These are phyloP conservation scores for Amylostereum chailletii DNA, from an alignment of 1,284 basidiomycete species.

Conservation along the genomic window DNA sequence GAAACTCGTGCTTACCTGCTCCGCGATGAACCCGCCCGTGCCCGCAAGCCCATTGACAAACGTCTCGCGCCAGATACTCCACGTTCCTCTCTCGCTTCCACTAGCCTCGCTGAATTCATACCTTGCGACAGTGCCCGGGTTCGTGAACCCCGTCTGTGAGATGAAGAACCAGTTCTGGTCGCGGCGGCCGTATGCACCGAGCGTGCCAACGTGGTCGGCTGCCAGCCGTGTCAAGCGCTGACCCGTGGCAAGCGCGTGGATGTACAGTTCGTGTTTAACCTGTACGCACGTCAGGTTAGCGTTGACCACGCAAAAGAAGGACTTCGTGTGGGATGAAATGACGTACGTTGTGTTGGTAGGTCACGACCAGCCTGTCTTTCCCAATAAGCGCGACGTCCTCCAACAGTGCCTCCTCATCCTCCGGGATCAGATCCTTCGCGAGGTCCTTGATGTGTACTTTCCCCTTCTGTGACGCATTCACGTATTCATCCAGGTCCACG, in stretches of 20 bases:
- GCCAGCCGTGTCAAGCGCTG: conserved; percentile 49
- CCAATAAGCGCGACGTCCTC: conserved; percentile 44
- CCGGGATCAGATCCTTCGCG: conserved; percentile 62
- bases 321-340: neutral
- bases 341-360: conserved; percentile 70
- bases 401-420: conserved; percentile 59
- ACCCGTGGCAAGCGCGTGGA: conserved; percentile 57
- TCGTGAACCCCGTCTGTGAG: conserved; percentile 63
- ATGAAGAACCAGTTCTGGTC: conserved; percentile 64
- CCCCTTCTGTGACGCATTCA: conserved; percentile 4
- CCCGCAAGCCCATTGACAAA: conserved; percentile 53
- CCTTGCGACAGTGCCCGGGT: conserved; percentile 58
- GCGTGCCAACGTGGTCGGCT: conserved; percentile 65
- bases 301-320: neutral
- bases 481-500: conserved; percentile 46
- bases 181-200: conserved; percentile 44
- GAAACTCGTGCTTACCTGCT: conserved; percentile 38
- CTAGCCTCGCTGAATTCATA: conserved; percentile 45
- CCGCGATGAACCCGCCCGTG: conserved; percentile 63
- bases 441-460: conserved; percentile 20
- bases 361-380: conserved; percentile 50
- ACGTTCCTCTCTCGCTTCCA: conserved; percentile 32
- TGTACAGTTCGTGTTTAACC: conserved; percentile 79
- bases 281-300: conserved; percentile 17
- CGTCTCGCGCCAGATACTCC: conserved; percentile 54